These are phyloP conservation scores for Powellomyces hirtus DNA, from an alignment of 192 early-diverging fungal species.

Conservation along the genomic window DNA sequence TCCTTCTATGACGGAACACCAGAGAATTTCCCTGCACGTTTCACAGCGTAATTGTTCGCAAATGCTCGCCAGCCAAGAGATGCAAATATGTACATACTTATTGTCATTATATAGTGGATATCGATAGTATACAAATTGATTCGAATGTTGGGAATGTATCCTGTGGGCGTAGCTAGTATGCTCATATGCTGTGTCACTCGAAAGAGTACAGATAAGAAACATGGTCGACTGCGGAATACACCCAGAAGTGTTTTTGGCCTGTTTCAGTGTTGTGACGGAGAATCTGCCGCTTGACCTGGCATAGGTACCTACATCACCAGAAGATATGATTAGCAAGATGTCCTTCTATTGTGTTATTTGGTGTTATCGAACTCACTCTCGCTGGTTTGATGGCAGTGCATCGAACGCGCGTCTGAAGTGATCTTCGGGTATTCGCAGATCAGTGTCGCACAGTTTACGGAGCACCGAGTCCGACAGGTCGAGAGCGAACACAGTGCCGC, in stretches of 20 bases:
- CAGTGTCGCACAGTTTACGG: constrained; percentile 12
- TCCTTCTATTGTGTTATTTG: background rate
- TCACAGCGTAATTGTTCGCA: too few relatives aligned
- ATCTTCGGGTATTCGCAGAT: constrained; percentile 38
- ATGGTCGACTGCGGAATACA: constrained; percentile 13
- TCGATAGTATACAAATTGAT: background rate
- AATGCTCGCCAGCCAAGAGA: too few relatives aligned
- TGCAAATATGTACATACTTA: too few relatives aligned
- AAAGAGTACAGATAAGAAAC: constrained; percentile 6
- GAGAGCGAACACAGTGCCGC: constrained; percentile 29
- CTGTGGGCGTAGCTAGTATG: background rate
- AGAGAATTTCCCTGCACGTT: too few relatives aligned
- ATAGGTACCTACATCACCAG: constrained; percentile 17
- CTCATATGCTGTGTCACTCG: background rate
- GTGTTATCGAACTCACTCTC: constrained; percentile 20
- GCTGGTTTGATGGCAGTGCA: constrained; percentile 21
- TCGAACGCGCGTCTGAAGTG: constrained; percentile 34
- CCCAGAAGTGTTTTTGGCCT: constrained; percentile 10
- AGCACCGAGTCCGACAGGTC: constrained; percentile 36
- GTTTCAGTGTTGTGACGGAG: constrained; percentile 13
- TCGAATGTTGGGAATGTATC: background rate
- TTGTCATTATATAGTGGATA: background rate
- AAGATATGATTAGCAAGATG: background rate
- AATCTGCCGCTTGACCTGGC: constrained; percentile 23
- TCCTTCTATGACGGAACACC: too few relatives aligned